phyloP scores from a whole-genome alignment of 192 early-diverging fungal species.

The Coemansia sp. region DNA sequence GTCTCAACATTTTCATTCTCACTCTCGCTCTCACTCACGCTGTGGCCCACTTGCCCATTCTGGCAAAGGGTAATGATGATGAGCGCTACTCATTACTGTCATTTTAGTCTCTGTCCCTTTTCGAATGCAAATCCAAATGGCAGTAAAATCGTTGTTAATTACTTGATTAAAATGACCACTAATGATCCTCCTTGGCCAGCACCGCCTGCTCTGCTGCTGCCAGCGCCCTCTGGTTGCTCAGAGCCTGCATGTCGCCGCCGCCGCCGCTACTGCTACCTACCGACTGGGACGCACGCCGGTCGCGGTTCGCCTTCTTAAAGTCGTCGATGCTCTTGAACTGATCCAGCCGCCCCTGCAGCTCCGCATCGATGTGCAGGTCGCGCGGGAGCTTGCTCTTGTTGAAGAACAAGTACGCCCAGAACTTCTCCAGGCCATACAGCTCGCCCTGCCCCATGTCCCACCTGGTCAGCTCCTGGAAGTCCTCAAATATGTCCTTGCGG shows the following conservation, averaged over 20 bases:
- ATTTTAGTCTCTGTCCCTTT: too few relatives aligned
- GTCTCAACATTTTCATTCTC: too few relatives aligned
- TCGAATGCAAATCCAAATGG: too few relatives aligned
- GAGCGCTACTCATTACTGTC: too few relatives aligned
- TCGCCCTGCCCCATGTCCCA: conserved; percentile 70
- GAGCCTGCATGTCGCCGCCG: conserved; percentile 18
- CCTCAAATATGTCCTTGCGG: conserved; percentile 79
- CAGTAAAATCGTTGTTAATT: too few relatives aligned
- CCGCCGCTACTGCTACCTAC: conserved; percentile 5
- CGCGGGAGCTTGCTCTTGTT: conserved; percentile 78
- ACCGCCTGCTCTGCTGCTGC: conserved; percentile 38
- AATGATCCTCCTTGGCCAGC: background rate
- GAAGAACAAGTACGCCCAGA: conserved; percentile 93
- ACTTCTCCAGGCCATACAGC: conserved; percentile 92
- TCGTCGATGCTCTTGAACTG: conserved; percentile 65
- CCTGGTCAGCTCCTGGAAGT: conserved; percentile 83
- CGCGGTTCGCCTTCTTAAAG: conserved; percentile 54
- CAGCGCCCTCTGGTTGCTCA: conserved; percentile 38
- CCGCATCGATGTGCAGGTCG: conserved; percentile 58
- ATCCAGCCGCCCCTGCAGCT: conserved; percentile 59
- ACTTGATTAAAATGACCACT: too few relatives aligned
- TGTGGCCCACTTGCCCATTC: too few relatives aligned
- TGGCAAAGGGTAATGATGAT: too few relatives aligned
- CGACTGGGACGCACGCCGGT: conserved; percentile 38
- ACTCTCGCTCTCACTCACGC: too few relatives aligned